Percentiles rank a stretch among this genome's conserved stretches.
These are phyloP conservation scores for Thalia dealbata DNA, from an alignment of 176 grass and related monocot genomes.

Conservation along the genomic window DNA sequence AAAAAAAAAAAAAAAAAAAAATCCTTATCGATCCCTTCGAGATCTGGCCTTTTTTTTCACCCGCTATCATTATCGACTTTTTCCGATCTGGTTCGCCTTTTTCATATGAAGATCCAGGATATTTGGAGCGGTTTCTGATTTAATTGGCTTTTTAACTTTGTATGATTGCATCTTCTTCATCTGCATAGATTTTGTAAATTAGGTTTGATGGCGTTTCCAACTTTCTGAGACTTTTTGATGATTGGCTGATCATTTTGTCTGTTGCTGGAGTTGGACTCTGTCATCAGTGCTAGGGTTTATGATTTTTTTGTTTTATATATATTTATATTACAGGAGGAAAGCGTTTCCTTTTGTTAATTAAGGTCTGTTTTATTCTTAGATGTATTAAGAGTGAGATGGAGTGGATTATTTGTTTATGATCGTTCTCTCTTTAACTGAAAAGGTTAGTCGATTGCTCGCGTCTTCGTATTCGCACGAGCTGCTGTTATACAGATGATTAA, in stretches of 20 bases:
- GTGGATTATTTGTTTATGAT: too few species aligned
- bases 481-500: too few species aligned
- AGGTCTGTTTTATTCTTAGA: too few species aligned
- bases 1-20: too few species aligned
- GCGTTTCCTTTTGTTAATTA: not conserved
- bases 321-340: too few species aligned
- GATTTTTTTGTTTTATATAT: slow-evolving; percentile 9
- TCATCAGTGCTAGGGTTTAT: not conserved
- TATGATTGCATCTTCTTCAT: too few species aligned
- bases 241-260: not conserved
- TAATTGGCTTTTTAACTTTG: too few species aligned
- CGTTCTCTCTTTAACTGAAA: too few species aligned
- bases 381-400: too few species aligned
- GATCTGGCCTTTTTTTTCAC: not conserved
- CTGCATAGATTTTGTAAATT: not conserved
- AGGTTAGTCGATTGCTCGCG: too few species aligned
- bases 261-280: not conserved
- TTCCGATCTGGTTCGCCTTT: not conserved
- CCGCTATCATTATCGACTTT: not conserved
- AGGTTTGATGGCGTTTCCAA: not conserved
- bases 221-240: not conserved
- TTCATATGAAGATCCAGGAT: not conserved
- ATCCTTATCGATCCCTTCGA: not conserved
- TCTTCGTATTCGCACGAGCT: too few species aligned
- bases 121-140: not conserved